Conservation (phyloP, 768 basidiomycete species). For the Epithele typhae region DNA sequence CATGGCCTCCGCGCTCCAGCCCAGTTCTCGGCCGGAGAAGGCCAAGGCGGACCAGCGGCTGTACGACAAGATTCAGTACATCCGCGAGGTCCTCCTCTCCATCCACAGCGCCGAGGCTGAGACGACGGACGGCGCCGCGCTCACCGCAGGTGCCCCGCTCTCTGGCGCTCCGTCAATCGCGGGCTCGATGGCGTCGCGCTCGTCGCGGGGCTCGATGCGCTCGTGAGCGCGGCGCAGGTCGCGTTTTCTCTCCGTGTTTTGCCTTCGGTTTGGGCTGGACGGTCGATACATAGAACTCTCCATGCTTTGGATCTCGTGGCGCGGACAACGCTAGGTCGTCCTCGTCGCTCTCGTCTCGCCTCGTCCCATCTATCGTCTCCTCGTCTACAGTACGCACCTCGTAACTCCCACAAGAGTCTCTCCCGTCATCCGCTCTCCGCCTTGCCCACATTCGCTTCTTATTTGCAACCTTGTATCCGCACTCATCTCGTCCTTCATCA, state of each 20-base stretch:
- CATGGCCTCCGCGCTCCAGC: constrained; percentile 49
- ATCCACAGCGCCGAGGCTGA: constrained; percentile 47
- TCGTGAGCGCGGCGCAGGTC: neutral
- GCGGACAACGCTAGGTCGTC: constrained; percentile 3
- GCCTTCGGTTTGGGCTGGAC: neutral
- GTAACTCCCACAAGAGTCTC: too few species aligned
- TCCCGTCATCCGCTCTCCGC: too few species aligned
- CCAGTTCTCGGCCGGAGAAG: constrained; percentile 44
- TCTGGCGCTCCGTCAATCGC: neutral
- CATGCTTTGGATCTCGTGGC: neutral
- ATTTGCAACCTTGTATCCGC: too few species aligned
- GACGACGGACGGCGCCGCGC: neutral
- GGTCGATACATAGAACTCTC: neutral
- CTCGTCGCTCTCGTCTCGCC: neutral
- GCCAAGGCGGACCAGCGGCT: constrained; percentile 60
- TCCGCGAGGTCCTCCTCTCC: constrained; percentile 75
- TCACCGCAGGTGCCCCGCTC: neutral
- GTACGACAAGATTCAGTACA: constrained; percentile 80
- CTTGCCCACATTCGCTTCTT: too few species aligned
- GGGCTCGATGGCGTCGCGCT: neutral
- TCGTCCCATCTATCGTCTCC: neutral
- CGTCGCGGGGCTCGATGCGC: neutral
- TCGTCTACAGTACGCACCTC: too few species aligned
- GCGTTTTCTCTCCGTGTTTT: neutral
- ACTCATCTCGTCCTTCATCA: too few species aligned